phyloP scores from a whole-genome alignment of 1,284 basidiomycete species.

The Bjerkandera adusta region DNA sequence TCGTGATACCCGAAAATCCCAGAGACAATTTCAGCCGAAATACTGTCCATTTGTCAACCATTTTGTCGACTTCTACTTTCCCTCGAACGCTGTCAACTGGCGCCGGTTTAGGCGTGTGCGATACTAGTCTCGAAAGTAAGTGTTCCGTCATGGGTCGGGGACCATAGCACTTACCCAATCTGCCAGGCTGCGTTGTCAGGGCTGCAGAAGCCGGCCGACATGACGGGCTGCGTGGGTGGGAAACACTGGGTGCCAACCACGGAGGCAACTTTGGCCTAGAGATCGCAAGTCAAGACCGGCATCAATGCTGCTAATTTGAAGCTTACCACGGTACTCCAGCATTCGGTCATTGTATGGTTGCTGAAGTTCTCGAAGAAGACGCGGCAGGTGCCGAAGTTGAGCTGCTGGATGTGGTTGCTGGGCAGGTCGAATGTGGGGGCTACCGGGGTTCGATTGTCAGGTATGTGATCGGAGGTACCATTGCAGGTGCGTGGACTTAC shows the following conservation, averaged over 20 bases:
- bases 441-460: too few species aligned
- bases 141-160: background rate
- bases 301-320: background rate
- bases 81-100: background rate
- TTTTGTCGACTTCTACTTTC: background rate
- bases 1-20: too few species aligned
- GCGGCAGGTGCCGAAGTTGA: slow-evolving; percentile 24
- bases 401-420: slow-evolving; percentile 20
- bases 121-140: background rate
- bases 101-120: slow-evolving; percentile 8
- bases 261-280: slow-evolving; percentile 18
- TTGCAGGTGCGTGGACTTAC: background rate
- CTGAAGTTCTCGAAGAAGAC: slow-evolving; percentile 25
- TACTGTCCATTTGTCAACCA: too few species aligned
- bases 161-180: slow-evolving; percentile 23
- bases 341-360: slow-evolving; percentile 16
- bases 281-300: background rate
- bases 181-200: slow-evolving; percentile 18
- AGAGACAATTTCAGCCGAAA: too few species aligned
- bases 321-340: slow-evolving; percentile 21
- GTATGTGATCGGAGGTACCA: too few species aligned
- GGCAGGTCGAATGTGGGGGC: slow-evolving; percentile 22
- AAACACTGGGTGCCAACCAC: slow-evolving; percentile 21
- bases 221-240: slow-evolving; percentile 22
- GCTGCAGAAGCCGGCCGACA: slow-evolving; percentile 21